Conservation (phyloP, 768 basidiomycete species). For the Russula sp. region DNA sequence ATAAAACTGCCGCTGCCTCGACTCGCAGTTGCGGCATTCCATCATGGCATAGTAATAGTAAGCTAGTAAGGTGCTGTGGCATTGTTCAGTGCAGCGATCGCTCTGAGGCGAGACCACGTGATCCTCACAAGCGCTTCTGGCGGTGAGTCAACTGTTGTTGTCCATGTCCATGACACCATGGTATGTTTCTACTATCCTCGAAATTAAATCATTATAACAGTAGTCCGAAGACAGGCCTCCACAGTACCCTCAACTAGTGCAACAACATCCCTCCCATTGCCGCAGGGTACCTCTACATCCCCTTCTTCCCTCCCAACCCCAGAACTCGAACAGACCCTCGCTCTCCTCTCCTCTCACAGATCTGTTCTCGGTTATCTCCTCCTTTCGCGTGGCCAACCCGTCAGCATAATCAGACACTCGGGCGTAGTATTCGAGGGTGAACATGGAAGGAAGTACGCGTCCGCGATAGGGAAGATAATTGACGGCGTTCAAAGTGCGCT, state of each 20-base stretch:
- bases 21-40: conserved; percentile 32
- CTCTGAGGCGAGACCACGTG: conserved; percentile 7
- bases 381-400: conserved; percentile 66
- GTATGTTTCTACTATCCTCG: background rate
- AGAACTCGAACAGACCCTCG: conserved; percentile 78
- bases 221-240: conserved; percentile 14
- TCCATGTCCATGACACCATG: no score
- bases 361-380: conserved; percentile 87
- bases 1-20: conserved; percentile 30
- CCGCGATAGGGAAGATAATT: conserved; percentile 70
- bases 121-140: background rate
- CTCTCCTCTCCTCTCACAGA: conserved; percentile 72
- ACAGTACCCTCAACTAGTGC: conserved; percentile 24
- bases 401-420: conserved; percentile 78
- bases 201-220: background rate
- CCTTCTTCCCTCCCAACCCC: conserved; percentile 42
- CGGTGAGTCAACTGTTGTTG: background rate
- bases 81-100: no score
- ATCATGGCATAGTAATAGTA: conserved; percentile 29
- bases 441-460: conserved; percentile 72
- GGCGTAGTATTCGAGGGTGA: conserved; percentile 87
- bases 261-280: conserved; percentile 28
- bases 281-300: conserved; percentile 30
- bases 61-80: background rate
- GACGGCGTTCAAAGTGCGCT: conserved; percentile 74